Percentiles rank a stretch among this genome's conserved stretches.
These are phyloP conservation scores for Leptoxyphium fumago DNA, from an alignment of 2,329 filamentous ascomycete species.

Conservation along the genomic window DNA sequence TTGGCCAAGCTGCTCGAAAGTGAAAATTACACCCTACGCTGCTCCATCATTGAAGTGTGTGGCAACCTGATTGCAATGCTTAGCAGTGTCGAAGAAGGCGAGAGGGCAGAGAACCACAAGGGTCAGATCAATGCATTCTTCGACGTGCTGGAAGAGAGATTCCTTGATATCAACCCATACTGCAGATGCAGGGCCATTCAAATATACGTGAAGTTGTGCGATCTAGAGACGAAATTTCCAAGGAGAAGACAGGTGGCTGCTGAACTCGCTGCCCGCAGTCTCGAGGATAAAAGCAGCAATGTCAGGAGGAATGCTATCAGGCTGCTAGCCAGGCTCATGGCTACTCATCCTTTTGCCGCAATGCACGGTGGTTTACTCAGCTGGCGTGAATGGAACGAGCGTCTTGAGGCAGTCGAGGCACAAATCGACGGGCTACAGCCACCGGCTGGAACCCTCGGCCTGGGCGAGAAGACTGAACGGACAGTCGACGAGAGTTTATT, in stretches of 20 bases:
- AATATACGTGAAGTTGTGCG: slow-evolving; percentile 81
- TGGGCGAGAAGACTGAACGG: slow-evolving; percentile 52
- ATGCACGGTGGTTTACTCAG: slow-evolving; percentile 81
- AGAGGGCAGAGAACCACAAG: slow-evolving; percentile 83
- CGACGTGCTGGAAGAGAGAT: slow-evolving; percentile 88
- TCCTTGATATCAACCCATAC: slow-evolving; percentile 93
- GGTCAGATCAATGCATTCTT: slow-evolving; percentile 94
- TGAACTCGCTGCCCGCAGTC: slow-evolving; percentile 71
- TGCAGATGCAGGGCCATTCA: slow-evolving; percentile 84
- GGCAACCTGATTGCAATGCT: slow-evolving; percentile 88
- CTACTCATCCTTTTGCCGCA: slow-evolving; percentile 85
- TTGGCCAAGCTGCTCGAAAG: slow-evolving; percentile 90
- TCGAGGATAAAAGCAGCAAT: slow-evolving; percentile 97
- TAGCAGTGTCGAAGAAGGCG: slow-evolving; percentile 63
- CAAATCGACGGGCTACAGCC: slow-evolving; percentile 73
- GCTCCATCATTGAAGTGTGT: slow-evolving; percentile 89
- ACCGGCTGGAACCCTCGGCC: slow-evolving; percentile 59
- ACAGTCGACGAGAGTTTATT: slow-evolving; percentile 65
- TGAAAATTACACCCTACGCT: slow-evolving; percentile 90
- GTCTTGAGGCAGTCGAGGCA: slow-evolving; percentile 67
- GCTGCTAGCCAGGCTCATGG: slow-evolving; percentile 71
- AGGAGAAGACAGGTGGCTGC: slow-evolving; percentile 79
- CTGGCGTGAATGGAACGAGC: slow-evolving; percentile 69
- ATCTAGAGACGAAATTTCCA: slow-evolving; percentile 90
- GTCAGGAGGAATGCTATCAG: slow-evolving; percentile 93